These are phyloP conservation scores for Syzygium malaccense DNA, from an alignment of 441 rosid genomes.

Conservation along the genomic window DNA sequence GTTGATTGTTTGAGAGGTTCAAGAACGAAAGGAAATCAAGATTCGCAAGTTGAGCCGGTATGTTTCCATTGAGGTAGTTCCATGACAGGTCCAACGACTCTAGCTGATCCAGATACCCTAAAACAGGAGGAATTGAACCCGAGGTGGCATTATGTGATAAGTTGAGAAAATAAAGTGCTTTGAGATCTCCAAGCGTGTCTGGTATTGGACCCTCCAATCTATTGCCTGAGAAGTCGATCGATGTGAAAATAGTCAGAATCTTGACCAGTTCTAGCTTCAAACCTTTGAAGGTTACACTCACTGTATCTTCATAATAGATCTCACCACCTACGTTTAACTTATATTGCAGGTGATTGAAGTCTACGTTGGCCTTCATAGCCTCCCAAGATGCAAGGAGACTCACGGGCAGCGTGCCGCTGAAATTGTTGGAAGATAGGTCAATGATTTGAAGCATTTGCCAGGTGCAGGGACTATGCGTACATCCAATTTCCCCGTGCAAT, in stretches of 20 bases:
- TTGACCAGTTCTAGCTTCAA: not conserved
- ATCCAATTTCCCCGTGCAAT: slow-evolving; percentile 29
- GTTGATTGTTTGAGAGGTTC: not conserved
- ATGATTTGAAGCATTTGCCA: slow-evolving; percentile 60
- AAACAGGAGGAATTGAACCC: not conserved
- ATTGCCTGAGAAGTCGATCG: not conserved
- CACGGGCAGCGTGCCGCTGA: not conserved
- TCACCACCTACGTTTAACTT: too few relatives aligned
- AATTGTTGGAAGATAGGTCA: slow-evolving; percentile 46
- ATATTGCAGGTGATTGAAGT: not conserved
- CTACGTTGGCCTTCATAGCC: not conserved
- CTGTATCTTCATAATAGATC: not conserved
- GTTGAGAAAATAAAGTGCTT: not conserved
- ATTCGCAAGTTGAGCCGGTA: not conserved
- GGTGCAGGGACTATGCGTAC: not conserved
- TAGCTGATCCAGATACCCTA: fast-evolving
- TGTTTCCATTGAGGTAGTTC: not conserved
- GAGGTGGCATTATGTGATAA: not conserved
- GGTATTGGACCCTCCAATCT: not conserved
- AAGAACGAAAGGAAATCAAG: not conserved
- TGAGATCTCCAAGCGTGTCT: not conserved
- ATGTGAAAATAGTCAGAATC: not conserved
- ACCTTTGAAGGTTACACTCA: not conserved
- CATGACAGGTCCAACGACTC: not conserved
- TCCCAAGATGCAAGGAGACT: not conserved